phyloP scores from a whole-genome alignment of 106 monocot species.

The Dendrobium nobile region DNA sequence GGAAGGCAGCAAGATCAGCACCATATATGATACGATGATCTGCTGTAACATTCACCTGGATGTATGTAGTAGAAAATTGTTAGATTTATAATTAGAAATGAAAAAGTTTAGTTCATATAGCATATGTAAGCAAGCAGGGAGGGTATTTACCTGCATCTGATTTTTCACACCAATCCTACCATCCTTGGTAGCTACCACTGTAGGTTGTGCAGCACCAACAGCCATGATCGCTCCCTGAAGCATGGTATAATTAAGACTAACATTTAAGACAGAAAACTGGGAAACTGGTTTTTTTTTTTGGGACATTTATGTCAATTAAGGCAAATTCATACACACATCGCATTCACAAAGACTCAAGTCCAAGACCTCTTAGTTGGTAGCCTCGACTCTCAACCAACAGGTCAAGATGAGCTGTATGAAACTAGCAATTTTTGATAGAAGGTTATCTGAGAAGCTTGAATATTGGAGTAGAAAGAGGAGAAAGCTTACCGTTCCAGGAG shows the following conservation, averaged over 20 bases:
- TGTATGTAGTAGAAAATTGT: not conserved
- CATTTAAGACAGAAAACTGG: not conserved
- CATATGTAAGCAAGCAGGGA: not conserved
- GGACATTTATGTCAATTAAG: no score
- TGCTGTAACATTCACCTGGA: conserved; percentile 86
- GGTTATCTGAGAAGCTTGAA: not conserved
- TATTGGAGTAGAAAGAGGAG: not conserved
- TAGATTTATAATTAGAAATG: conserved; percentile 7
- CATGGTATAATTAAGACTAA: not conserved
- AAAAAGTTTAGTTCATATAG: not conserved
- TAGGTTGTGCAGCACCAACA: conserved; percentile 71
- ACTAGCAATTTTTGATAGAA: not conserved
- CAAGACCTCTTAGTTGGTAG: no score
- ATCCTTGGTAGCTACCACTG: conserved; percentile 66
- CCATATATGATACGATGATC: conserved; percentile 83
- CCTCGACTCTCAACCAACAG: no score
- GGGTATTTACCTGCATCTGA: conserved; percentile 82
- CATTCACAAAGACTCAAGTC: no score
- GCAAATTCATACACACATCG: no score
- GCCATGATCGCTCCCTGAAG: conserved; percentile 91
- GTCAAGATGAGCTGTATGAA: not conserved
- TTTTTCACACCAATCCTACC: conserved; percentile 67
- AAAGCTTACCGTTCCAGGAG: conserved; percentile 70
- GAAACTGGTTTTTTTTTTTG: not conserved
- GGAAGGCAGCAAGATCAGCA: conserved; percentile 75